A percentile compares a stretch with the other conserved stretches of the same genome.
Evolutionary conservation across 2,329 filamentous ascomycete species (phyloP).

Genomic region (Exophiala sp.): DNA sequence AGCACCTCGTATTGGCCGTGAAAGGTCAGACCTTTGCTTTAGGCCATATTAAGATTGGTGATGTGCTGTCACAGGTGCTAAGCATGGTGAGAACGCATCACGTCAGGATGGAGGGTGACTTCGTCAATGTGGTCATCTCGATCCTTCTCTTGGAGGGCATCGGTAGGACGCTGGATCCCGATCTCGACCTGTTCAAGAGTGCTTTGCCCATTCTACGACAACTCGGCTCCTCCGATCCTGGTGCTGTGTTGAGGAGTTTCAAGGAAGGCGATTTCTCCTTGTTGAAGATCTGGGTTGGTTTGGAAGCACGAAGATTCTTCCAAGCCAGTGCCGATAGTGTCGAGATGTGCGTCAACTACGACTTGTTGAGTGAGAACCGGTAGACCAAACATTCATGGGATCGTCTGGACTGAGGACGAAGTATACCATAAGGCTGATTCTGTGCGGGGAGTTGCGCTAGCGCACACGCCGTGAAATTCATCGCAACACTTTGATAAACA

Average conservation of each 20-base stretch:
- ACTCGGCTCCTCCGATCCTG: conserved; percentile 70
- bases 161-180: conserved; percentile 78
- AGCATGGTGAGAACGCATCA: conserved; percentile 90
- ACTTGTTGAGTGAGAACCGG: conserved; percentile 60
- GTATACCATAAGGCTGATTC: too few relatives aligned
- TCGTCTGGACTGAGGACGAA: too few relatives aligned
- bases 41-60: conserved; percentile 92
- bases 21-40: conserved; percentile 88
- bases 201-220: conserved; percentile 87
- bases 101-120: conserved; percentile 92
- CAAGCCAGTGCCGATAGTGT: conserved; percentile 88
- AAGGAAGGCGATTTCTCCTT: conserved; percentile 75
- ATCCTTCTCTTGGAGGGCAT: conserved; percentile 93
- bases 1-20: conserved; percentile 86
- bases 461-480: too few relatives aligned
- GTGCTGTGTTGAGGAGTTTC: conserved; percentile 59
- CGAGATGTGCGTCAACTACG: conserved; percentile 86
- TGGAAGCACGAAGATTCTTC: conserved; percentile 84
- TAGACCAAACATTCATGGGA: too few relatives aligned
- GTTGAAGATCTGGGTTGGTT: conserved; percentile 84
- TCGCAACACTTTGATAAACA: too few relatives aligned
- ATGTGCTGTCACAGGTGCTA: conserved; percentile 86
- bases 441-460: too few relatives aligned
- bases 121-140: conserved; percentile 95
- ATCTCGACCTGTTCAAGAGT: conserved; percentile 80